Percentiles rank a stretch among this genome's conserved stretches.
Evolutionary conservation across 371 early-diverging fungal genomes (phyloP).

Genomic region (Syncephalastrum contaminatum): DNA sequence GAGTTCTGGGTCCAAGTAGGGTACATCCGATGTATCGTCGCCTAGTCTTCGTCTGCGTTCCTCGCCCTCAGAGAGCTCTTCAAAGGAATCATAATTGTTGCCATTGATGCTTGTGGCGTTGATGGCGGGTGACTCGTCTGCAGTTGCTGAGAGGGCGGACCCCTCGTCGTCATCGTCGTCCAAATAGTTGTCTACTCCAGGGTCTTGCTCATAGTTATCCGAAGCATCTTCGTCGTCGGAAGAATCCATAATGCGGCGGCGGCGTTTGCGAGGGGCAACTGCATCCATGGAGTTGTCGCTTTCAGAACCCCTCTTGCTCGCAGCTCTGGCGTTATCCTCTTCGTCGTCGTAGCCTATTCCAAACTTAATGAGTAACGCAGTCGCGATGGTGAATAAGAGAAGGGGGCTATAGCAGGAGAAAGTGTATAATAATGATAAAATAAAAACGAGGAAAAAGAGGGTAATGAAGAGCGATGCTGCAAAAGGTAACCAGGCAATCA

Average conservation of each 20-base stretch:
- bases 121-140: constrained; percentile 4
- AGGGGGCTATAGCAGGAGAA: no score
- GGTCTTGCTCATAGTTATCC: neutral
- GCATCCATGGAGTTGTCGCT: constrained; percentile 2
- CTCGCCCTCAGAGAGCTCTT: constrained; percentile 23
- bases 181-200: constrained; percentile 2
- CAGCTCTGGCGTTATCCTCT: no score
- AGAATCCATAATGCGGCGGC: constrained; percentile 19
- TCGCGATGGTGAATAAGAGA: no score
- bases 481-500: no score
- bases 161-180: constrained; percentile 13
- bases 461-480: no score
- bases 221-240: constrained; percentile 20
- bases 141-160: constrained; percentile 8
- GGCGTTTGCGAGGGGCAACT: constrained; percentile 18
- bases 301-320: constrained; percentile 6
- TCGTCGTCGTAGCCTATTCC: no score
- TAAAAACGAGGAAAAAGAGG: no score
- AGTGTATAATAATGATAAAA: no score
- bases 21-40: constrained; percentile 6
- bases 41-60: constrained; percentile 15
- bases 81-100: constrained; percentile 19
- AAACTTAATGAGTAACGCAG: no score
- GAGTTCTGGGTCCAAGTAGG: constrained; percentile 31
- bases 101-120: neutral